Evolutionary conservation across 1,284 basidiomycete genomes (phyloP).

Genomic region (Trametes pubescens): DNA sequence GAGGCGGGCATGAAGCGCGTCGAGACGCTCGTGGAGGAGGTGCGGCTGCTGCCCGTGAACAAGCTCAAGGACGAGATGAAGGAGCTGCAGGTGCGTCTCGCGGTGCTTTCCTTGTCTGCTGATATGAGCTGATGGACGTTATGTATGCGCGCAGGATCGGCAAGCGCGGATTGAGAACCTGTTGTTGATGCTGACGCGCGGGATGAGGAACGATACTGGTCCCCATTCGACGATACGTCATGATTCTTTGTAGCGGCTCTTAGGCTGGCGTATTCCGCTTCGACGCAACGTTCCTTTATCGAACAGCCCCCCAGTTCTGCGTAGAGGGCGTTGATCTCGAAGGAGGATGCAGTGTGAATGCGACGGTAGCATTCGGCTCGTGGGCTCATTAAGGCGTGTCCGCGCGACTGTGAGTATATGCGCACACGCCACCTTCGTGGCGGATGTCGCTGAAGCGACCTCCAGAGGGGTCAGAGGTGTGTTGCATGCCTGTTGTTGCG

Average conservation of each 20-base stretch:
- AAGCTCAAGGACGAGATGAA: conserved; percentile 80
- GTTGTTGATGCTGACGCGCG: conserved; percentile 56
- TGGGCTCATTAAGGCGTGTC: too few species aligned
- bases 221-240: conserved; percentile 40
- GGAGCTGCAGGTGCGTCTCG: conserved; percentile 70
- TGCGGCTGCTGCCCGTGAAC: conserved; percentile 67
- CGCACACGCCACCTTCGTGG: too few species aligned
- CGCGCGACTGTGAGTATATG: too few species aligned
- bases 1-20: conserved; percentile 60
- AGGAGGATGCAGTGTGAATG: too few species aligned
- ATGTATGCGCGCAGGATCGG: conserved; percentile 59
- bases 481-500: too few species aligned
- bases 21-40: conserved; percentile 68
- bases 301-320: too few species aligned
- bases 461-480: too few species aligned
- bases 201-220: conserved; percentile 53
- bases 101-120: neutral
- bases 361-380: too few species aligned
- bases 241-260: conserved; percentile 37
- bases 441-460: too few species aligned
- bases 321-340: too few species aligned
- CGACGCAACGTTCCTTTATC: too few species aligned
- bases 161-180: conserved; percentile 82
- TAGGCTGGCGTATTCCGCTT: too few species aligned
- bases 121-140: neutral